Percentiles rank a stretch among this genome's conserved stretches.
phyloP scores from a whole-genome alignment of 768 basidiomycete species.

The Exsudoporus frostii region DNA sequence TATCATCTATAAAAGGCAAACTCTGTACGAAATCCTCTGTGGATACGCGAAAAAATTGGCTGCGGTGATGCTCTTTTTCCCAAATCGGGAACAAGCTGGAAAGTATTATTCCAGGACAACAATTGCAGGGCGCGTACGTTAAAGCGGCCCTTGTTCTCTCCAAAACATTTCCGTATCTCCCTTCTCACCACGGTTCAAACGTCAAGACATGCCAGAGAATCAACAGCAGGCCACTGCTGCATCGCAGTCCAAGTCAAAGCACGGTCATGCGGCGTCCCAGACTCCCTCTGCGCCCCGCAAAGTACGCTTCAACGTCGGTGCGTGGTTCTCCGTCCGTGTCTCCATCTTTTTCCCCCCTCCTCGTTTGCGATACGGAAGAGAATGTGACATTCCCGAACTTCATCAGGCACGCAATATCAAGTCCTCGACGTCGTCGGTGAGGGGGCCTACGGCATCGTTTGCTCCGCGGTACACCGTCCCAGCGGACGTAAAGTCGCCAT shows the following conservation, averaged over 20 bases:
- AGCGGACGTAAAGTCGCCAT: conserved; percentile 92
- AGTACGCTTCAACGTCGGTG: conserved; percentile 86
- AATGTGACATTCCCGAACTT: background rate
- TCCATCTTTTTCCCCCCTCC: background rate
- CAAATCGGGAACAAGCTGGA: background rate
- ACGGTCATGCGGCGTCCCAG: conserved; percentile 44
- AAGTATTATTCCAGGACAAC: conserved; percentile 21
- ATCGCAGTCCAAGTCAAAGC: conserved; percentile 40
- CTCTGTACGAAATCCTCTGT: conserved; percentile 1
- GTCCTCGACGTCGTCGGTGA: conserved; percentile 86
- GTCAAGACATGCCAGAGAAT: conserved; percentile 29
- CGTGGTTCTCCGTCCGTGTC: conserved; percentile 13
- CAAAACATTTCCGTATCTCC: conserved; percentile 1
- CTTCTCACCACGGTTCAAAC: background rate
- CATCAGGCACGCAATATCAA: conserved; percentile 73
- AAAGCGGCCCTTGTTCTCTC: conserved; percentile 15
- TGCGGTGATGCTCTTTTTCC: background rate
- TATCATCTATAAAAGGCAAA: background rate
- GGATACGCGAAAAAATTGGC: conserved; percentile 6
- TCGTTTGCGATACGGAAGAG: background rate
- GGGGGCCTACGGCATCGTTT: conserved; percentile 94
- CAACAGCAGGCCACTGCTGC: conserved; percentile 16
- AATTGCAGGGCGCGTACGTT: conserved; percentile 5
- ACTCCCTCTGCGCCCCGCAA: conserved; percentile 64
- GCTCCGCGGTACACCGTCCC: conserved; percentile 84